Evolutionary conservation across 2,329 filamentous ascomycete species (phyloP).

Genomic region (Ceratocystiopsis minuta): DNA sequence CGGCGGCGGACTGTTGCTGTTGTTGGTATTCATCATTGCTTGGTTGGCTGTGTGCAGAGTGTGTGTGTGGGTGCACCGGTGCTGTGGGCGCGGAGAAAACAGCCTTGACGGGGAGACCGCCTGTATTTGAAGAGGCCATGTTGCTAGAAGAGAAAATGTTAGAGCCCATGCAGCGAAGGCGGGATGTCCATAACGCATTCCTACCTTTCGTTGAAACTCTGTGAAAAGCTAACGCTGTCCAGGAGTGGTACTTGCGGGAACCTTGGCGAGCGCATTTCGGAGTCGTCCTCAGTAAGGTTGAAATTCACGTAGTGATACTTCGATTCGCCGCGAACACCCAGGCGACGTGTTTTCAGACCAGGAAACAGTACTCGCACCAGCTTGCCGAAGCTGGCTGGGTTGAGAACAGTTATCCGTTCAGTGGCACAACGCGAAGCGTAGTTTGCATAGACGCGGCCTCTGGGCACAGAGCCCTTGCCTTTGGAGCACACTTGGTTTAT

Average conservation of each 20-base stretch:
- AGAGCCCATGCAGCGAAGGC: background rate
- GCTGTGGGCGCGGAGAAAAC: constrained; percentile 1
- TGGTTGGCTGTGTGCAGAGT: background rate
- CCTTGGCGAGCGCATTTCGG: constrained; percentile 25
- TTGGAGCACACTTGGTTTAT: constrained; percentile 54
- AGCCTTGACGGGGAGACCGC: constrained; percentile 1
- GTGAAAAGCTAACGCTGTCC: constrained; percentile 28
- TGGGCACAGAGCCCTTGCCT: constrained; percentile 71
- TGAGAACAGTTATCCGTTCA: constrained; percentile 84
- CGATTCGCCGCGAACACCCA: constrained; percentile 88
- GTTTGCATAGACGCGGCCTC: constrained; percentile 85
- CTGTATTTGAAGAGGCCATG: constrained; percentile 1
- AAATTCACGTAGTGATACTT: constrained; percentile 90
- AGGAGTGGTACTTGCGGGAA: constrained; percentile 27
- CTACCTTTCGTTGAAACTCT: constrained; percentile 29
- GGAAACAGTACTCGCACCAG: constrained; percentile 92
- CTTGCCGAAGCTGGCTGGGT: constrained; percentile 95
- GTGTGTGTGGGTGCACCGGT: background rate
- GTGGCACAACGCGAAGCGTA: constrained; percentile 87
- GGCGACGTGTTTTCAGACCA: constrained; percentile 74
- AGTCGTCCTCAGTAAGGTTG: constrained; percentile 37
- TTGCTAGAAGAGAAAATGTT: background rate
- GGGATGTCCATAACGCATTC: constrained; percentile 5
- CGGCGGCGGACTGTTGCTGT: no score
- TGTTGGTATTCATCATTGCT: no score